Percentiles rank a stretch among this genome's conserved stretches.
Evolutionary conservation across 805 yeast species (phyloP).

Genomic region (Metschnikowia similis): DNA sequence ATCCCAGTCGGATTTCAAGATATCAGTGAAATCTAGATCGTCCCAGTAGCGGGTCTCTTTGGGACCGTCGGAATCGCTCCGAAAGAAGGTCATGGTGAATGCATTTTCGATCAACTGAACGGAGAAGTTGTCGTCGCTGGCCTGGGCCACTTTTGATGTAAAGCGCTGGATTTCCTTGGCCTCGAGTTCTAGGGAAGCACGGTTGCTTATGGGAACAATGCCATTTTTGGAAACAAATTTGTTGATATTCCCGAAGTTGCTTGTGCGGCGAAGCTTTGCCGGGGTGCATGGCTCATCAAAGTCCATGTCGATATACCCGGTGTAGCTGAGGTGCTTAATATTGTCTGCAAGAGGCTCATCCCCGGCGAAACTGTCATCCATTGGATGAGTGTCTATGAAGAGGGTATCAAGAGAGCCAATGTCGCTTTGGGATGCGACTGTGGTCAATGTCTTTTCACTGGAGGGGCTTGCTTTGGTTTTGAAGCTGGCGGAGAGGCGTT

Average conservation of each 20-base stretch:
- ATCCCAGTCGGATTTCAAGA: conserved; percentile 8
- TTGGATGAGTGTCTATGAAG: conserved; percentile 7
- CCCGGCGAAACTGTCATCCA: background rate
- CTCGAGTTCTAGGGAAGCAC: conserved; percentile 14
- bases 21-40: conserved; percentile 10
- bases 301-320: conserved; percentile 7
- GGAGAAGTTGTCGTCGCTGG: conserved; percentile 3
- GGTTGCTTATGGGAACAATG: conserved; percentile 14
- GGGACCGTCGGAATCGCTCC: background rate
- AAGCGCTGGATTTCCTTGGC: conserved; percentile 10
- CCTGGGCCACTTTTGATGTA: conserved; percentile 3
- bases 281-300: conserved; percentile 5
- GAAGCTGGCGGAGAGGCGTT: conserved; percentile 4
- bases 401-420: conserved; percentile 7
- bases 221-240: conserved; percentile 6
- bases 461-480: conserved; percentile 9
- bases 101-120: conserved; percentile 16
- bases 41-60: conserved; percentile 14
- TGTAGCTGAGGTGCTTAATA: conserved; percentile 4
- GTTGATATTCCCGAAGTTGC: conserved; percentile 10
- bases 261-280: conserved; percentile 13
- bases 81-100: conserved; percentile 14
- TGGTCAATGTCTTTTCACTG: conserved; percentile 13
- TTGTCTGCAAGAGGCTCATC: background rate
- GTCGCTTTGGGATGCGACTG: conserved; percentile 8